These are phyloP conservation scores for Brassica carinata DNA, from an alignment of 345 rosid genomes.

Conservation along the genomic window DNA sequence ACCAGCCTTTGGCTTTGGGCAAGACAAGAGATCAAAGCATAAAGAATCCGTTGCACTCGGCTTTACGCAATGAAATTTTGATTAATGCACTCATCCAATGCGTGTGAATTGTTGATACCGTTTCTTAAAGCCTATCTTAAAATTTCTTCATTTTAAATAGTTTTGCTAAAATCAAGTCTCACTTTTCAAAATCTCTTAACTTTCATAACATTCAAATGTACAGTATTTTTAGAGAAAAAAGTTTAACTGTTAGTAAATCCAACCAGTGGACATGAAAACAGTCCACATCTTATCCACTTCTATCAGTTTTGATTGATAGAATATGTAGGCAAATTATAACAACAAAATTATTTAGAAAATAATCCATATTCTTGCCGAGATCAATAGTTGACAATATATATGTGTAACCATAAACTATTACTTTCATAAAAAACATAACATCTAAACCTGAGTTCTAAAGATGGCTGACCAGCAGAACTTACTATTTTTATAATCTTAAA, in stretches of 20 bases:
- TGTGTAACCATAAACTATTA: neutral
- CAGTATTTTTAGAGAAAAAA: neutral
- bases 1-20: constrained; percentile 12
- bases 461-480: neutral
- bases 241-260: neutral
- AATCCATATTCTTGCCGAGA: neutral
- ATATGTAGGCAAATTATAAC: neutral
- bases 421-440: neutral
- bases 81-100: constrained; percentile 13
- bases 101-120: constrained; percentile 28
- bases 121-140: constrained; percentile 19
- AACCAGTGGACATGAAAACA: neutral
- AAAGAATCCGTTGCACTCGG: constrained; percentile 21
- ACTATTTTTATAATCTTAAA: neutral
- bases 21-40: constrained; percentile 27
- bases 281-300: neutral
- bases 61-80: constrained; percentile 31
- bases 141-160: neutral
- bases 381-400: neutral
- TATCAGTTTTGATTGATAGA: neutral
- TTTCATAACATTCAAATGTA: neutral
- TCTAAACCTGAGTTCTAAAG: neutral
- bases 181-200: neutral
- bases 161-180: neutral
- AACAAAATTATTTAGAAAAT: neutral